Conservation (phyloP, 2,329 filamentous ascomycete species). For the Fusarium nanum region DNA sequence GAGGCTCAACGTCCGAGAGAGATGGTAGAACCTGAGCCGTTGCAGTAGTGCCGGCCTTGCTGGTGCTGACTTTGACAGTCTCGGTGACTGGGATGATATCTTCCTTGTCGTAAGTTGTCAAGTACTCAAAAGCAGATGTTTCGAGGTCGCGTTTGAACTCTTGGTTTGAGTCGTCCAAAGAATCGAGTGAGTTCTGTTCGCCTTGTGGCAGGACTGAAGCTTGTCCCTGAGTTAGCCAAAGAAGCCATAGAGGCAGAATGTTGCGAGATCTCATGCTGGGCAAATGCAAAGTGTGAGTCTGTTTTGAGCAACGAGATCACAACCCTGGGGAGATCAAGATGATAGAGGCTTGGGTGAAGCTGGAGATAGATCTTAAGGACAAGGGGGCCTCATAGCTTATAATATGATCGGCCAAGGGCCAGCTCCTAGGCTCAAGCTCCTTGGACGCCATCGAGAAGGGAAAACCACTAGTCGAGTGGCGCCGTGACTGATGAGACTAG, state of each 20-base stretch:
- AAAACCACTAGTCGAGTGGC: conserved; percentile 42
- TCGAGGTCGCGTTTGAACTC: conserved; percentile 39
- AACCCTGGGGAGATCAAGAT: conserved; percentile 24
- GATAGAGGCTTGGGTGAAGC: conserved; percentile 20
- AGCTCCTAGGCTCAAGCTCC: conserved; percentile 22
- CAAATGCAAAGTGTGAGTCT: conserved; percentile 5
- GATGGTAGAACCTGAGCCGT: conserved; percentile 46
- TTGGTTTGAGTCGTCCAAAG: conserved; percentile 21
- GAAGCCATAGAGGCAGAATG: conserved; percentile 43
- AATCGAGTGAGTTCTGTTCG: conserved; percentile 11
- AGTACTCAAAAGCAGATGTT: conserved; percentile 36
- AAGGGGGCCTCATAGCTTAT: conserved; percentile 39
- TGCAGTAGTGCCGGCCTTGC: conserved; percentile 41
- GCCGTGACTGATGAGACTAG: conserved; percentile 38
- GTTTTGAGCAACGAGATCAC: conserved; percentile 20
- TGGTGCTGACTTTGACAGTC: conserved; percentile 45
- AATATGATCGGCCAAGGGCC: conserved; percentile 34
- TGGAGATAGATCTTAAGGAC: conserved; percentile 1
- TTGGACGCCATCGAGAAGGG: conserved; percentile 31
- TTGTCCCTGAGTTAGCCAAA: conserved; percentile 46
- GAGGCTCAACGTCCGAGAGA: conserved; percentile 47
- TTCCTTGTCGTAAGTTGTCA: conserved; percentile 43
- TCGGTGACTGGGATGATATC: conserved; percentile 47
- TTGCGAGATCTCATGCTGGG: conserved; percentile 41
- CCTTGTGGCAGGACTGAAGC: conserved; percentile 34